phyloP scores from a whole-genome alignment of 2,329 filamentous ascomycete species.

The Penicillium sp. region DNA sequence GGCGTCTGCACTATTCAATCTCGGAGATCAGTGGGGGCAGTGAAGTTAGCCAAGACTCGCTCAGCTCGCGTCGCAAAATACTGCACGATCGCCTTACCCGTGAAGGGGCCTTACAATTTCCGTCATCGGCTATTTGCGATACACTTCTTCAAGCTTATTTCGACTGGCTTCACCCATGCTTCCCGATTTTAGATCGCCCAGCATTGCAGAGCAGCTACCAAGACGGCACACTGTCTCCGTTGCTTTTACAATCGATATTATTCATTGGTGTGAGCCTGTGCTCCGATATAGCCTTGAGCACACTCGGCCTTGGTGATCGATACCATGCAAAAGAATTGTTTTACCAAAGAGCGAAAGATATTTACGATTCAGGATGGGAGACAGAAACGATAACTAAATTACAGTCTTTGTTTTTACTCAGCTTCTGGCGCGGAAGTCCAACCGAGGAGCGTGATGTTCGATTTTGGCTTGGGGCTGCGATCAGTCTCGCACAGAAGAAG shows the following conservation, averaged over 20 bases:
- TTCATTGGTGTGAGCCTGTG: constrained; percentile 59
- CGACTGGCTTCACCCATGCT: constrained; percentile 59
- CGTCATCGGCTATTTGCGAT: constrained; percentile 45
- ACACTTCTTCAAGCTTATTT: constrained; percentile 56
- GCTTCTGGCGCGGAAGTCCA: constrained; percentile 57
- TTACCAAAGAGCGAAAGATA: constrained; percentile 53
- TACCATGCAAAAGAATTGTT: constrained; percentile 54
- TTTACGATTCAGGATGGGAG: constrained; percentile 58
- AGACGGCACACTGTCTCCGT: constrained; percentile 48
- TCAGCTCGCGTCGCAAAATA: constrained; percentile 30
- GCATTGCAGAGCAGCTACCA: constrained; percentile 45
- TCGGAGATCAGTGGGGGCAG: constrained; percentile 21
- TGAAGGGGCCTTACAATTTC: constrained; percentile 50
- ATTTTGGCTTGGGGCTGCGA: constrained; percentile 55
- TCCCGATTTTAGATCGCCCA: constrained; percentile 55
- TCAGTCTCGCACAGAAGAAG: constrained; percentile 54
- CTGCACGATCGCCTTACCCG: constrained; percentile 41
- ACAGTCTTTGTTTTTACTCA: constrained; percentile 57
- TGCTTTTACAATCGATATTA: constrained; percentile 57
- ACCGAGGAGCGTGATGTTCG: constrained; percentile 52
- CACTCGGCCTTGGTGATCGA: constrained; percentile 52
- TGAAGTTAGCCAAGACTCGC: constrained; percentile 19
- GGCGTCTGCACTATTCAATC: constrained; percentile 41
- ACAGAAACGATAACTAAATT: constrained; percentile 53
- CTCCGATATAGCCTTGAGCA: constrained; percentile 47